These are phyloP conservation scores for Linderina pennispora DNA, from an alignment of 192 early-diverging fungal genomes.

Conservation along the genomic window DNA sequence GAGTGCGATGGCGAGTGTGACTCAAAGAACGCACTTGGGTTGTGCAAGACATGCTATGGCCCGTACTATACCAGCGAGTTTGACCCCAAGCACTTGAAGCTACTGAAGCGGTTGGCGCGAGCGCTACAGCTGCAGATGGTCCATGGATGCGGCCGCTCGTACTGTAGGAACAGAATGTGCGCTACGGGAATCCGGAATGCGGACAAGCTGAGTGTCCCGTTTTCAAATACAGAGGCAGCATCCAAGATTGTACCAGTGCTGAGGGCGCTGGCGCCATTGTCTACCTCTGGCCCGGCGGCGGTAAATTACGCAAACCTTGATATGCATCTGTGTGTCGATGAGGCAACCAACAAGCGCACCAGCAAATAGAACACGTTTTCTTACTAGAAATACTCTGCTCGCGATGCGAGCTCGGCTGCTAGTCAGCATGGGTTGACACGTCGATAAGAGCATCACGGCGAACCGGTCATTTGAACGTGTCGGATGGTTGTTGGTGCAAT, in stretches of 20 bases:
- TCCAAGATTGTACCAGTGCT: conserved; percentile 25
- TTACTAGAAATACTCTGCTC: too few relatives aligned
- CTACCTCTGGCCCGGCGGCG: too few relatives aligned
- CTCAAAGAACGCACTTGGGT: conserved; percentile 49
- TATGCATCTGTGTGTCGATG: too few relatives aligned
- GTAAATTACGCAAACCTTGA: too few relatives aligned
- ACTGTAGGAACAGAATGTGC: conserved; percentile 62
- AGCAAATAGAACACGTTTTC: too few relatives aligned
- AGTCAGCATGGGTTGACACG: too few relatives aligned
- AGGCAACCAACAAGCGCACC: too few relatives aligned
- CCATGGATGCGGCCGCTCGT: conserved; percentile 60
- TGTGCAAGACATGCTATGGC: conserved; percentile 76
- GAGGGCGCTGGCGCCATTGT: conserved; percentile 25
- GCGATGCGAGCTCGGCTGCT: too few relatives aligned
- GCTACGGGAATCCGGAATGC: conserved; percentile 16
- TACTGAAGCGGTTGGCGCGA: conserved; percentile 62
- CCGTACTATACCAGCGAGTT: conserved; percentile 73
- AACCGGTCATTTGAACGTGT: too few relatives aligned
- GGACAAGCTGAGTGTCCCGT: not conserved
- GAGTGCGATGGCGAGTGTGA: conserved; percentile 58
- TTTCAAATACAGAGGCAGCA: conserved; percentile 6
- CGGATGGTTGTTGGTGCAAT: too few relatives aligned
- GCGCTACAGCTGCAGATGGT: conserved; percentile 74
- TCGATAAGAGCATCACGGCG: too few relatives aligned
- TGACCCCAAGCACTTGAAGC: conserved; percentile 70